Percentiles rank a stretch among this genome's conserved stretches.
Conservation (phyloP, 208 protist genomes). For the Novymonas esmeraldas region DNA sequence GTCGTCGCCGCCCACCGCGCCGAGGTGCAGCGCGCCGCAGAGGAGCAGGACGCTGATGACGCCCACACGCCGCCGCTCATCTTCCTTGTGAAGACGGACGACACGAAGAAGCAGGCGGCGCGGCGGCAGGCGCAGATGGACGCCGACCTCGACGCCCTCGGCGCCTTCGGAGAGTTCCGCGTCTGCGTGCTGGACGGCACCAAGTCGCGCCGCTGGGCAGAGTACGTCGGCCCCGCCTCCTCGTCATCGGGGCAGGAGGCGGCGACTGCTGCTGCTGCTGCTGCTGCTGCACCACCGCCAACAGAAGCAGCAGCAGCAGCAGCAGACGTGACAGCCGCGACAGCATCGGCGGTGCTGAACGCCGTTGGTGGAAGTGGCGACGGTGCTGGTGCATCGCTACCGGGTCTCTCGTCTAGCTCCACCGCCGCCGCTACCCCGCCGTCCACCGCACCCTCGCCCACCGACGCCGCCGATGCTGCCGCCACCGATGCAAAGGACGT, state of each 20-base stretch:
- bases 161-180: conserved; percentile 19
- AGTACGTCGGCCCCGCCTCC: conserved; percentile 11
- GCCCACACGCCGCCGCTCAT: conserved; percentile 21
- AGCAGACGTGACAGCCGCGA: too few relatives aligned
- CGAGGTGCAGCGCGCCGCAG: conserved; percentile 16
- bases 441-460: too few relatives aligned
- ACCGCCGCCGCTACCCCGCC: too few relatives aligned
- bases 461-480: neutral
- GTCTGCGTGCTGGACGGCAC: conserved; percentile 30
- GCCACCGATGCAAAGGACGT: neutral
- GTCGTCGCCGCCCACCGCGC: conserved; percentile 24
- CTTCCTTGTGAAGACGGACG: conserved; percentile 29
- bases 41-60: neutral
- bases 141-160: conserved; percentile 9
- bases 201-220: conserved; percentile 28
- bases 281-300: too few relatives aligned
- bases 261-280: too few relatives aligned
- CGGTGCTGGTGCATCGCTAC: too few relatives aligned
- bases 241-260: too few relatives aligned
- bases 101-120: conserved; percentile 28
- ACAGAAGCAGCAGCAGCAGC: too few relatives aligned
- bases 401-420: too few relatives aligned
- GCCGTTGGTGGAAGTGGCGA: too few relatives aligned
- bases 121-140: conserved; percentile 32
- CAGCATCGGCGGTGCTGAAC: too few relatives aligned